These are phyloP conservation scores for Amanita polypyramis DNA, from an alignment of 768 basidiomycete genomes.

Conservation along the genomic window DNA sequence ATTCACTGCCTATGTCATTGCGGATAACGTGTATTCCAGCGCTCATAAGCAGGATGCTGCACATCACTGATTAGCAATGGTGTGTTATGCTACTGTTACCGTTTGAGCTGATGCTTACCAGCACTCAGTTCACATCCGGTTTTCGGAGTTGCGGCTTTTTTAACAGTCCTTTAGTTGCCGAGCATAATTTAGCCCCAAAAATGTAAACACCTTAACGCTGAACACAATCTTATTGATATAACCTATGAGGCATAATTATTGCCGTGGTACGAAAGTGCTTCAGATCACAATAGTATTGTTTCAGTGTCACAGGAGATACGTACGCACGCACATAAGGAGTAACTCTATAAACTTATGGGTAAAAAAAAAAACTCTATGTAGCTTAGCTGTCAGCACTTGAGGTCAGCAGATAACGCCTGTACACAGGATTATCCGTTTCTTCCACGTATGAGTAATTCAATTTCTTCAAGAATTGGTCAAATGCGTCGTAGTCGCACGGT, in stretches of 20 bases:
- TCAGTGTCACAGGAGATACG: no score
- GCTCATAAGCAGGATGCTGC: conserved; percentile 13
- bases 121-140: not conserved
- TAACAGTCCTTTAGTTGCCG: no score
- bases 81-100: not conserved
- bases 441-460: conserved; percentile 87
- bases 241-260: no score
- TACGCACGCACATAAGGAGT: no score
- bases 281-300: no score
- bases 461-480: conserved; percentile 63
- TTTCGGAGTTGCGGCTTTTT: not conserved
- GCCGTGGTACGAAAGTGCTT: no score
- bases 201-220: no score
- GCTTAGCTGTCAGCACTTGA: not conserved
- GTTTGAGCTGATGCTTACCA: not conserved
- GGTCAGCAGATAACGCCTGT: conserved; percentile 52
- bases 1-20: conserved; percentile 85
- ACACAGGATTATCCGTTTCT: conserved; percentile 85
- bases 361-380: not conserved
- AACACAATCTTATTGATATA: no score
- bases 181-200: no score
- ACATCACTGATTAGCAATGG: conserved; percentile 13
- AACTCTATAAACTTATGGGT: not conserved
- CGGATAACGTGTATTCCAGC: conserved; percentile 58
- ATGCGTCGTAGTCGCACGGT: conserved; percentile 48